Evolutionary conservation across 805 yeast species (phyloP), one percentile per base, ranked within the genome.

Genomic region (Nakazawaea ishiwadae): DNA sequence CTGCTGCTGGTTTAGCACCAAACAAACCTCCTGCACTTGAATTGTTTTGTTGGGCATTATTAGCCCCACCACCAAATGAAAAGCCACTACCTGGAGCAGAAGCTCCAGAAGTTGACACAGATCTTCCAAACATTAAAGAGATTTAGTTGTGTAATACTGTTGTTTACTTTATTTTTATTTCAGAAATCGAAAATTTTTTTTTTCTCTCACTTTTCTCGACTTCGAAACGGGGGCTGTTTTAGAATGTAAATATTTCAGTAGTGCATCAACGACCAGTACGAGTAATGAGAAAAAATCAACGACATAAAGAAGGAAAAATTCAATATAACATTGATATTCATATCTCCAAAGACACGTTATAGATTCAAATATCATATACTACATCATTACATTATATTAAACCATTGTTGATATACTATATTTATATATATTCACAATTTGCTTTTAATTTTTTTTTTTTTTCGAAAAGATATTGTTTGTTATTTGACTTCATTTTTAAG

Each of bases 41-140:
- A 23, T 9, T 26, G 16, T 29, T 20, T 18, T 30, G 30, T 8
- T 32, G 21, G 6, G 26, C 23, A 16, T 26, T 28, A 20, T 28
- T 33, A 16, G 15, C 21, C 6, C 35, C 31, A 14, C 35, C 31
- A 14, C 38, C 37, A 39, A 40, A 40, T 20, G 39, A 28, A 17
- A 40, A 40, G n/a, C 40, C 40, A 9, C 23, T n/a, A 18, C 33
- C 32, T 8, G 24, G 10, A n/a, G 24, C 8, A 14, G 33, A 20
- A 7, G 34, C 30, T 4, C 37, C 40, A 11, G 47, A 15, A 8
- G 32, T 26, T 8, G 44, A 33, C 3, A 39, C 35, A 6, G 37
- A 34, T 32, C 44, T 32, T 27, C 40, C 40, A 21, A 41, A 41
- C 40, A 41, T 36, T 29, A 14, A 31, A 18, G 23, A 19, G 26